phyloP scores from a whole-genome alignment of 345 rosid genomes.

The Eutrema heterophyllum region DNA sequence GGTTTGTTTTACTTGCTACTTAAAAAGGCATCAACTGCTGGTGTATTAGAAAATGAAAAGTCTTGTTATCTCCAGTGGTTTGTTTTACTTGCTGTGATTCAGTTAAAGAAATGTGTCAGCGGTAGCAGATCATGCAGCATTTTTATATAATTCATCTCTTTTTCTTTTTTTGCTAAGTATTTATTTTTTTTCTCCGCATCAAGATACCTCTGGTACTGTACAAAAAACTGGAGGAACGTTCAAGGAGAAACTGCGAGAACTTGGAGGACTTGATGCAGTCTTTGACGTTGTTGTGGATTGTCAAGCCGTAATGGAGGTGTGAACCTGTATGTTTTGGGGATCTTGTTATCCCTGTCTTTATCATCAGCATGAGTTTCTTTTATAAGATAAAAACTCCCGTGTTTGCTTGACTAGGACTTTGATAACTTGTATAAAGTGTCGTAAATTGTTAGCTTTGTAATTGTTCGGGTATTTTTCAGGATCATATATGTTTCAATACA shows the following conservation, averaged over 20 bases:
- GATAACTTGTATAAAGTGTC: neutral
- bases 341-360: neutral
- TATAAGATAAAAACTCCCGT: neutral
- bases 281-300: constrained; percentile 70
- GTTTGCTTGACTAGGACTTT: neutral
- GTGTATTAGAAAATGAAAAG: neutral
- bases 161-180: constrained; percentile 11
- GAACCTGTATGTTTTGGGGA: constrained; percentile 30
- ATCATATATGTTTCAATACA: neutral
- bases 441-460: neutral
- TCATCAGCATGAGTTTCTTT: neutral
- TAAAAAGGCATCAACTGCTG: neutral
- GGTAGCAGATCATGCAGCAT: neutral
- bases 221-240: constrained; percentile 71
- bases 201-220: constrained; percentile 69
- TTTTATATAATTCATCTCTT: neutral
- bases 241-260: constrained; percentile 81
- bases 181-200: constrained; percentile 13
- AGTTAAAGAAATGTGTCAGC: neutral
- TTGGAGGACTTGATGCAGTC: constrained; percentile 89
- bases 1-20: neutral
- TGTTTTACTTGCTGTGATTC: neutral
- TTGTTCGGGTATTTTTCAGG: neutral
- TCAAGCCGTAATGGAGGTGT: constrained; percentile 77
- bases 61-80: neutral